These are phyloP conservation scores for Dictyostelium purpureum DNA, from an alignment of 78 protist genomes.

Conservation along the genomic window DNA sequence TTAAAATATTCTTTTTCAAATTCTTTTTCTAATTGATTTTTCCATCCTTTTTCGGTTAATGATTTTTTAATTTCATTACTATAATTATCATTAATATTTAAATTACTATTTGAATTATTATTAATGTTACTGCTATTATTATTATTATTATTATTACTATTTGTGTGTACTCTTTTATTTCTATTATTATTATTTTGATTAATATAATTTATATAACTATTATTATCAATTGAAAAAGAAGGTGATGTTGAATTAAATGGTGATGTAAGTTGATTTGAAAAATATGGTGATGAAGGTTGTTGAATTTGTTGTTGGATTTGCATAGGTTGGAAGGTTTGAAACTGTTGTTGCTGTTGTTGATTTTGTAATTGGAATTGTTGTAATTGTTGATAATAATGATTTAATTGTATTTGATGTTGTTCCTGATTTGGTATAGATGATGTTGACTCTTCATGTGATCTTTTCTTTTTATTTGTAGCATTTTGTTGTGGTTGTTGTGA, in stretches of 20 bases:
- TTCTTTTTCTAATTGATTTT: background rate
- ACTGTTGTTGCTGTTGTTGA: background rate
- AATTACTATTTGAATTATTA: background rate
- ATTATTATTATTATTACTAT: background rate
- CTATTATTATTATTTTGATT: background rate
- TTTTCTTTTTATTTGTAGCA: background rate
- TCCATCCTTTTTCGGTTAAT: conserved; percentile 22
- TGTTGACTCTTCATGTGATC: conserved; percentile 9
- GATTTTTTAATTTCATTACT: conserved; percentile 36
- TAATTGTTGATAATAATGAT: background rate
- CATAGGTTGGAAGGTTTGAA: background rate
- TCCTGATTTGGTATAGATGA: background rate
- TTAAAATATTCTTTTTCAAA: conserved; percentile 40
- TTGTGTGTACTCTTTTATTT: conserved; percentile 1
- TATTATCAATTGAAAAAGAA: background rate
- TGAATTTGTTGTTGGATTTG: background rate
- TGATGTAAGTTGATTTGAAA: background rate
- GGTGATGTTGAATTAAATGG: background rate
- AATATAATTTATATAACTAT: background rate
- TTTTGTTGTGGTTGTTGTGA: background rate
- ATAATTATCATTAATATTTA: background rate
- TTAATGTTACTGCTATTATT: background rate
- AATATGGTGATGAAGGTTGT: background rate
- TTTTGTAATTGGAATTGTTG: background rate
- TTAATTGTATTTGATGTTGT: background rate